Percentiles rank a stretch among this genome's conserved stretches.
phyloP scores from a whole-genome alignment of 129 eudicot species.

The Helichrysum umbraculigerum region DNA sequence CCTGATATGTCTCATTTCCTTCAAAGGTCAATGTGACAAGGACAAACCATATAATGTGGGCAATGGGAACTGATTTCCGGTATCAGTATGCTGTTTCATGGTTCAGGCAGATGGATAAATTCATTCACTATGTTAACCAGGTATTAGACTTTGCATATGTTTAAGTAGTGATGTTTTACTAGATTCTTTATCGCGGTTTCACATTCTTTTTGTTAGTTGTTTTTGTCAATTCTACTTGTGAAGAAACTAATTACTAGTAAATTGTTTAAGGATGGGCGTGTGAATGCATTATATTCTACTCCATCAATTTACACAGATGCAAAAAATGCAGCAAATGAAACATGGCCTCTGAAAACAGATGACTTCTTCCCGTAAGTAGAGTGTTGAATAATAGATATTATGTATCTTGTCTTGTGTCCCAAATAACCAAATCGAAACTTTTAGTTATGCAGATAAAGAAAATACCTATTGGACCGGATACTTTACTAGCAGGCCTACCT shows the following conservation, averaged over 20 bases:
- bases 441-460: conserved; percentile 80
- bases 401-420: conserved; percentile 4
- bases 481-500: conserved; percentile 91
- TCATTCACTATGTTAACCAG: conserved; percentile 93
- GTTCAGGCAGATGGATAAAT: conserved; percentile 98
- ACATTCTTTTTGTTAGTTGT: background rate
- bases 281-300: conserved; percentile 67
- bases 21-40: conserved; percentile 85
- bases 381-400: background rate
- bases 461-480: conserved; percentile 98
- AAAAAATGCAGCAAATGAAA: conserved; percentile 52
- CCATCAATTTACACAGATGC: conserved; percentile 68
- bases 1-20: background rate
- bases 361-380: conserved; percentile 64
- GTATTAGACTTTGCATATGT: conserved; percentile 32
- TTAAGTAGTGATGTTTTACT: background rate
- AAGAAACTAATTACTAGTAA: background rate
- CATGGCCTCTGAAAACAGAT: conserved; percentile 65
- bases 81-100: conserved; percentile 95
- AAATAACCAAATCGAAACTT: conserved; percentile 26
- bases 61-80: conserved; percentile 96
- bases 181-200: conserved; percentile 13
- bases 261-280: conserved; percentile 59
- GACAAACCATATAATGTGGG: conserved; percentile 98
- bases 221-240: conserved; percentile 9